A percentile compares a stretch with the other conserved stretches of the same genome.
These are phyloP conservation scores for Quercus suber DNA, from an alignment of 306 rosid genomes.

Conservation along the genomic window DNA sequence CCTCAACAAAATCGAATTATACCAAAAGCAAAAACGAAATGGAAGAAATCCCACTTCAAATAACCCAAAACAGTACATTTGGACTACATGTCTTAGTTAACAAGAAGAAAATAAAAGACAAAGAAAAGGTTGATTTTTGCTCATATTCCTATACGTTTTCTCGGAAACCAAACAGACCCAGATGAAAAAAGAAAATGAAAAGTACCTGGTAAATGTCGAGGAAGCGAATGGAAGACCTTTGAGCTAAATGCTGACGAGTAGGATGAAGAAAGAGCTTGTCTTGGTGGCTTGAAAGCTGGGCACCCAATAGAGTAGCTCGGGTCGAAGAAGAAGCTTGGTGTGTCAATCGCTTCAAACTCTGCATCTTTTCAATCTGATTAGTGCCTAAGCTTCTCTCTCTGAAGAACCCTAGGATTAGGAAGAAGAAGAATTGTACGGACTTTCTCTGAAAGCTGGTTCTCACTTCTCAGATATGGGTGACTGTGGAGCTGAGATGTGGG, in stretches of 20 bases:
- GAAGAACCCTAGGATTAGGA: neutral
- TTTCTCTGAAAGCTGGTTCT: neutral
- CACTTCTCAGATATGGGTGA: neutral
- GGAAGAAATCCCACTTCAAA: neutral
- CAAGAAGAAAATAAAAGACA: neutral
- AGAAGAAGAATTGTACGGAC: neutral
- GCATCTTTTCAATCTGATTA: slow-evolving; percentile 33
- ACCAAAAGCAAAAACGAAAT: neutral
- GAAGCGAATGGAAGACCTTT: slow-evolving; percentile 66
- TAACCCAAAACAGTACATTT: neutral
- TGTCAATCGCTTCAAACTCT: slow-evolving; percentile 43
- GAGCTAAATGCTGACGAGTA: slow-evolving; percentile 52
- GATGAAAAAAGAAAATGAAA: neutral
- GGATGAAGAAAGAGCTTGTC: slow-evolving; percentile 36
- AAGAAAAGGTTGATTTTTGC: neutral
- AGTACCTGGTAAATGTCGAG: slow-evolving; percentile 73
- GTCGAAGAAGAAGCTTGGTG: slow-evolving; percentile 19
- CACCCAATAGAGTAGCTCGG: slow-evolving; percentile 35
- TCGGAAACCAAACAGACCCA: neutral
- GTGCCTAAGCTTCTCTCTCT: neutral
- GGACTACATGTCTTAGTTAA: neutral
- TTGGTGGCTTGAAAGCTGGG: slow-evolving; percentile 18
- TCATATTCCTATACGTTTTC: slow-evolving; percentile 5
- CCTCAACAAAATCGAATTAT: too few species aligned
- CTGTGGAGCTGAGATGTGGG: too few species aligned